Base-by-base conservation (phyloP, 2,329 filamentous ascomycete species). In the Phoma sp. region DNA sequence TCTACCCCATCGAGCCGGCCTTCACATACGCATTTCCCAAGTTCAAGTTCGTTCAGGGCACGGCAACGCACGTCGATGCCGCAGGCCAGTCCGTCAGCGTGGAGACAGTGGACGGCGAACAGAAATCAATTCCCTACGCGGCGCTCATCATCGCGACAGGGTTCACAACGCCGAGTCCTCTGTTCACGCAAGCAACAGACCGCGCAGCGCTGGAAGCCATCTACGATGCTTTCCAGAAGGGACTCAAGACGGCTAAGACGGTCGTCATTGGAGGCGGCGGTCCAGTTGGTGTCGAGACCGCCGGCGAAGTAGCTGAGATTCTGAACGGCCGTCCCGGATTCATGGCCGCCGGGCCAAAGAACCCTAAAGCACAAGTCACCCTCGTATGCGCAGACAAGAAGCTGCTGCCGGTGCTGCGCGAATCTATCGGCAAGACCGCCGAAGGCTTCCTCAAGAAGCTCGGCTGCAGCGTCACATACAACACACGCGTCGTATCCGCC, bases 91-190 rank as follows among this genome's bases (percentile, higher is more conserved):
- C 73, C 0, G 78, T 87, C 4, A 65, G 67, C 29, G 64, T 74
- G 2, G 63, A 62, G 19, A 76, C 72, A 17, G 73, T 67, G 19
- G 67, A 70, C 21, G 70, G 63, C 54, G 72, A 68, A 52, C 65
- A 69, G 37, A 63, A 64, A 39, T 63, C 60, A 8, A 64, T 85
- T 24, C 64, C 75, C 5, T 86, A 83, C 65, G 77, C 82, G 48
- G 78, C 82, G 12, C 77, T 86, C 8, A 76, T 86, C 36, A 81
- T 86, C 59, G 82, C 83, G 3, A 84, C 83, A 1, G 84, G 84
- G 3, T 78, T 82, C 22, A 77, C 71, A 13, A 82, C 82, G 1
- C 71, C 77, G 0, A 78, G 78, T 8, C 76, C 81, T 0, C 68
- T 79, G 2, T 74, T 82, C 44, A 81, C 81, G 12, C 71, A 78